phyloP scores from a whole-genome alignment of 306 rosid species.

The Malus fusca region DNA sequence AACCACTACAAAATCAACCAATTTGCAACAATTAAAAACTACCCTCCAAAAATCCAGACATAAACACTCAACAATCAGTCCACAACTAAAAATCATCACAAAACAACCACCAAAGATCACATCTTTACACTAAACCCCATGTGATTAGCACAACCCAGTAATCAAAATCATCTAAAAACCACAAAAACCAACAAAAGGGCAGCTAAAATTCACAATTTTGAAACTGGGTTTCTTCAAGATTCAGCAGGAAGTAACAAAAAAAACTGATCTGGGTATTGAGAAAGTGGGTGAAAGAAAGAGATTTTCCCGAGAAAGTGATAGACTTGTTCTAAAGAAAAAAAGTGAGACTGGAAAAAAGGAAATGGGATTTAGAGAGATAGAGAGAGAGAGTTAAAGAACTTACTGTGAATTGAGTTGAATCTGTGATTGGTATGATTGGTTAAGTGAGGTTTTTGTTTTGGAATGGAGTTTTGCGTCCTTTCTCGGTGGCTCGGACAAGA shows the following conservation, averaged over 20 bases:
- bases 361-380: not conserved
- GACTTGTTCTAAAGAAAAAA: not conserved
- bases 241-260: not conserved
- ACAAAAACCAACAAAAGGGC: not conserved
- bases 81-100: slow-evolving; percentile 1
- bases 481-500: slow-evolving; percentile 34
- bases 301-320: slow-evolving; percentile 2
- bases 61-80: not conserved
- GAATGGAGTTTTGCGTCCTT: slow-evolving; percentile 27
- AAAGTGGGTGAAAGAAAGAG: not conserved
- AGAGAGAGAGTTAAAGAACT: not conserved
- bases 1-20: slow-evolving; percentile 23
- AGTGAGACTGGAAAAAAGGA: not conserved
- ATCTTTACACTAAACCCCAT: not conserved
- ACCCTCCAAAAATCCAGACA: not conserved
- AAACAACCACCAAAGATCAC: not conserved
- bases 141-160: slow-evolving; percentile 6
- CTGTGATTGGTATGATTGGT: slow-evolving; percentile 7
- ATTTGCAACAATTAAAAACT: not conserved
- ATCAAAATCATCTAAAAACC: not conserved
- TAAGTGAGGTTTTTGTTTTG: slow-evolving; percentile 10
- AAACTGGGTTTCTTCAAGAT: slow-evolving; percentile 11
- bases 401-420: slow-evolving; percentile 32
- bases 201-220: not conserved
- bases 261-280: slow-evolving; percentile 17